Base-by-base conservation (phyloP, 2,329 filamentous ascomycete species). In the Corynespora cassiicola region DNA sequence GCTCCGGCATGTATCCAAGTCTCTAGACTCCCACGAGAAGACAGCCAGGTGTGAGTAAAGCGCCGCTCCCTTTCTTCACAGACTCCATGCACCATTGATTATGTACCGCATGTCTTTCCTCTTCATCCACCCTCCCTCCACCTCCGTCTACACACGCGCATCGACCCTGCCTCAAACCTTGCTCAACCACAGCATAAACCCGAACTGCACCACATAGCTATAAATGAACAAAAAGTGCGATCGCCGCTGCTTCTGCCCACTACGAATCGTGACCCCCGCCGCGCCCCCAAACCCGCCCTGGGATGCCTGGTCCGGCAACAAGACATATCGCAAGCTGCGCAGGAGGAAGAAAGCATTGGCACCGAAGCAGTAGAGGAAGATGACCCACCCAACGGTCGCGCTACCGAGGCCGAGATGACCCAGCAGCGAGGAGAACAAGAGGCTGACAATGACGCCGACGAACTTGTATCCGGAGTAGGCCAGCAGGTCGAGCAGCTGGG, bases 391-490 rank as follows among this genome's bases (percentile, higher is more conserved):
- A 35, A 90, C 76, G 88, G 88, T 95, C 37, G 90, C 87, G 32
- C 91, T 87, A 2, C 90, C 94, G 15, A 92, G 88, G 58, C 85
- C 82, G 28, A 90, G 87, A 9, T 84, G 83, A 5, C 47, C 39
- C 8, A 57, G 48, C 12, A 67, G 31, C 68, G 95, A 88, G 11
- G 88, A 85, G 12, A 92, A 73, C 9, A 87, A 79, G 47, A 97
- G 83, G 0, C 91, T 96, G 32, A 88, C 80, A 45, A 99, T 99
- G 54, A 96, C 90, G 20, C 92, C 94, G 18, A 99, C 92, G 62
- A 99, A 99, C 70, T 99, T 99, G 75, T 99, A 99, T 14, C 95
- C 95, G 2, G 88, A 92, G 73, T 99, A 99, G 5, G 95, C 95
- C 36, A 99, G 86, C 33, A 99, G 73, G 60, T 99, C 94, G 42